These are phyloP conservation scores for Zasmidium citrigriseum DNA, from an alignment of 2,329 filamentous ascomycete genomes.

Conservation along the genomic window DNA sequence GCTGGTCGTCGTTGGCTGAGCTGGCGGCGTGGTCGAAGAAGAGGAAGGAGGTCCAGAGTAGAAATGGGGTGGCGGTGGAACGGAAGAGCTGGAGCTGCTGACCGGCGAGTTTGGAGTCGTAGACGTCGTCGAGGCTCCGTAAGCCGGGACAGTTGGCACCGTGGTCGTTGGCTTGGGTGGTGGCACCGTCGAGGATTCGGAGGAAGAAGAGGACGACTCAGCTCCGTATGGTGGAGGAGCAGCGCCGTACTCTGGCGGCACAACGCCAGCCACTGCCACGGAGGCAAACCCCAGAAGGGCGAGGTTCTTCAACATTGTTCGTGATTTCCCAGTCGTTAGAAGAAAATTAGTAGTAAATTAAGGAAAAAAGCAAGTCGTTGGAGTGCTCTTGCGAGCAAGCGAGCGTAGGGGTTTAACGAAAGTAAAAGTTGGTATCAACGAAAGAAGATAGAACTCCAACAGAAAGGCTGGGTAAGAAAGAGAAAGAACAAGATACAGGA, in stretches of 20 bases:
- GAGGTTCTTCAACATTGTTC: constrained; percentile 18
- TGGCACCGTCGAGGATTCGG: neutral
- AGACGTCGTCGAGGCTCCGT: neutral
- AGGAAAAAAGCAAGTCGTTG: constrained; percentile 7
- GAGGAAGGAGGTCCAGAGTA: neutral
- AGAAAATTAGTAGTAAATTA: constrained; percentile 14
- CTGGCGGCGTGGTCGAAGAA: neutral
- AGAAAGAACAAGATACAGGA: neutral
- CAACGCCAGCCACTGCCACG: constrained; percentile 10
- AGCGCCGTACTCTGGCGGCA: constrained; percentile 10
- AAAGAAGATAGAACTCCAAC: neutral
- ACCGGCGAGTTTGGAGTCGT: neutral
- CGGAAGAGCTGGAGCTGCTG: neutral
- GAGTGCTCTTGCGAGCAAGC: neutral
- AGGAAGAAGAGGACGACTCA: neutral
- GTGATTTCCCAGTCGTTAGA: constrained; percentile 2
- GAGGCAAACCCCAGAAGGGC: constrained; percentile 19
- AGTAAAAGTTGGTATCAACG: constrained; percentile 1
- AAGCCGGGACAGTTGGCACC: neutral
- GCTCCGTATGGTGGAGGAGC: constrained; percentile 7
- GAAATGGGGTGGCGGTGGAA: neutral
- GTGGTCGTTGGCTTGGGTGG: neutral
- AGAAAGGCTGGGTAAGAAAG: neutral
- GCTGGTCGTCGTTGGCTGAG: neutral
- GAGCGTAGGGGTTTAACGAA: neutral